Evolutionary conservation across 129 eudicot genomes (phyloP).

Genomic region (Lonicera japonica): DNA sequence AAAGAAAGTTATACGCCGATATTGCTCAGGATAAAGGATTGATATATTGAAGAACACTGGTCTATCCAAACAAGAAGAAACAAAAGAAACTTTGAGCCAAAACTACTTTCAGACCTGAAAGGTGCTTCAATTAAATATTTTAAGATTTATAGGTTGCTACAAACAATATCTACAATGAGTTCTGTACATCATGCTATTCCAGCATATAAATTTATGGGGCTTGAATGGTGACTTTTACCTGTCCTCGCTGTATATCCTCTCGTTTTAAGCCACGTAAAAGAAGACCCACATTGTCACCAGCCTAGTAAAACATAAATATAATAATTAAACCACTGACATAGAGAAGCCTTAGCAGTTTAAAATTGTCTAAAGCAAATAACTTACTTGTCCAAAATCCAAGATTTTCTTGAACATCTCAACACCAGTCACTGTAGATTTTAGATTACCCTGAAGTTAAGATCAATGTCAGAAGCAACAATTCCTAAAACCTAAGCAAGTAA

Average conservation of each 20-base stretch:
- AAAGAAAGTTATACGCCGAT: no score
- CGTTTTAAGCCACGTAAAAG: conserved; percentile 90
- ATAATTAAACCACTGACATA: not conserved
- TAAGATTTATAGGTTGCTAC: no score
- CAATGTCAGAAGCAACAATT: not conserved
- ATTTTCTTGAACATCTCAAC: conserved; percentile 99
- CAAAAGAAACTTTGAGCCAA: no score
- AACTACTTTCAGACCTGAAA: no score
- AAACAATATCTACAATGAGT: no score
- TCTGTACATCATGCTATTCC: no score
- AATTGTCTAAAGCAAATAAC: not conserved
- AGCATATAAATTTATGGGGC: not conserved
- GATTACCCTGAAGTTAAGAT: conserved; percentile 42
- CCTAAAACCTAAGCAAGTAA: not conserved
- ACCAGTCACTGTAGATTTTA: conserved; percentile 84
- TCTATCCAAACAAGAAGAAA: no score
- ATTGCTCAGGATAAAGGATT: no score
- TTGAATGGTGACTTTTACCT: conserved; percentile 36
- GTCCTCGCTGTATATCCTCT: conserved; percentile 82
- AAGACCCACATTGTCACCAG: conserved; percentile 98
- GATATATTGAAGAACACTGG: no score
- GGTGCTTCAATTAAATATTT: no score
- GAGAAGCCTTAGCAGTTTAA: not conserved
- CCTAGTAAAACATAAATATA: conserved; percentile 31
- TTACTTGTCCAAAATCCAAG: conserved; percentile 81